These are phyloP conservation scores for Euphorbia pulcherrima DNA, from an alignment of 345 rosid species.

Conservation along the genomic window DNA sequence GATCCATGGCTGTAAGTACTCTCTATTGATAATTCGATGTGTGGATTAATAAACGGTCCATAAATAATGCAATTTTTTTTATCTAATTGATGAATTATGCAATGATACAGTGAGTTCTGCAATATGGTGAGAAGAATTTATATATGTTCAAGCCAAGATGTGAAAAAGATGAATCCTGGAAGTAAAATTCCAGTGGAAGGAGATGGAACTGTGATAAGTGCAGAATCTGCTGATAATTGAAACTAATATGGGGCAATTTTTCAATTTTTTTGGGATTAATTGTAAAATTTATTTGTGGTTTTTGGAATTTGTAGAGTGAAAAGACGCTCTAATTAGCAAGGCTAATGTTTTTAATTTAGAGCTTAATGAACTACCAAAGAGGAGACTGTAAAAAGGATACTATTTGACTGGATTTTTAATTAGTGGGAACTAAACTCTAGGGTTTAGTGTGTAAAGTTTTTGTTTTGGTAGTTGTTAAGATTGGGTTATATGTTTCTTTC, in stretches of 20 bases:
- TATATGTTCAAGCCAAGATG: conserved; percentile 29
- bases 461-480: conserved; percentile 9
- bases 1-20: conserved; percentile 35
- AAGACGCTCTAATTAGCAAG: conserved; percentile 18
- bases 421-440: conserved; percentile 19
- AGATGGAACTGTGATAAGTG: conserved; percentile 37
- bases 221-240: conserved; percentile 49
- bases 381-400: conserved; percentile 1
- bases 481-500: conserved; percentile 12
- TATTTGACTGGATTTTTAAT: conserved; percentile 14
- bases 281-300: not conserved
- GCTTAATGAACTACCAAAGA: conserved; percentile 23
- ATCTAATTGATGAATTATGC: not conserved
- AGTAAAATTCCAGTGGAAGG: conserved; percentile 23
- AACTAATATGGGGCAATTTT: not conserved
- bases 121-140: conserved; percentile 31
- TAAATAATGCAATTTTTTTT: too few species aligned
- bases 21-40: too few species aligned
- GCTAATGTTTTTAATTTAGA: conserved; percentile 47
- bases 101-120: conserved; percentile 24
- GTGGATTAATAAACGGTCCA: too few species aligned
- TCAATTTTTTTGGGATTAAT: not conserved
- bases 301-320: conserved; percentile 15
- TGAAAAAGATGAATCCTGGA: conserved; percentile 30
- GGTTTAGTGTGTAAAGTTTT: conserved; percentile 30